Evolutionary conservation across 2,329 filamentous ascomycete species (phyloP), one percentile per base, ranked within the genome.

Genomic region (Colletotrichum agaves): DNA sequence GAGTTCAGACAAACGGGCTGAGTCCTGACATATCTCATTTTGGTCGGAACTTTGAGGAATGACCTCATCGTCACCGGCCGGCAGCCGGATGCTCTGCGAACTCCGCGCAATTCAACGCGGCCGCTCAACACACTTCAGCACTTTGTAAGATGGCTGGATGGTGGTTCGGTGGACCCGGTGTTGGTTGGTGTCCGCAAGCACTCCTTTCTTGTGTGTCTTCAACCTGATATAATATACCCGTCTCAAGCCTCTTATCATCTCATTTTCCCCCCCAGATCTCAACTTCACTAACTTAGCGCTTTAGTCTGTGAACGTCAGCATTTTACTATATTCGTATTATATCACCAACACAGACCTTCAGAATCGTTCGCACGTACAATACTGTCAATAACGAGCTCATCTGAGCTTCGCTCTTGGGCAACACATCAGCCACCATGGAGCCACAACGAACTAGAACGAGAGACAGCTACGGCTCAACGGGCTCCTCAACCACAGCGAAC

Each of bases 11-110:
- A n/a, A n/a, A 52, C 27, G 41, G 19, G 31, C 47, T 53, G 37
- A 53, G 46, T 15, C 47, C 27, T 50, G 23, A n/a, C 47, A 50
- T 37, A 31, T 31, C 23, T 37, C 27, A 12, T 5, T 19, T 52
- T 13, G 27, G 27, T 33, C 37, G 31, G 41, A 31, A 33, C 7
- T 33, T 33, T 13, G 37, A 15, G 64, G 46, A 21, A 37, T 64
- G 53, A 64, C 61, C 61, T 67, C 61, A 64, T 59, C 8, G 60
- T 52, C 64, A 53, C 27, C 33, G 37, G 31, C 53, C 64, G 64
- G 60, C 61, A 60, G 64, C 61, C 47, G 60, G 61, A 39, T 33
- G 53, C 44, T 59, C 53, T 39, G 46, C 64, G 12, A 67, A 67
- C 64, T 64, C 64, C 46, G 64, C 52, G 19, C 15, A 64, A 31